Evolutionary conservation across 768 basidiomycete species (phyloP).

Genomic region (Asterophora lycoperdoides): DNA sequence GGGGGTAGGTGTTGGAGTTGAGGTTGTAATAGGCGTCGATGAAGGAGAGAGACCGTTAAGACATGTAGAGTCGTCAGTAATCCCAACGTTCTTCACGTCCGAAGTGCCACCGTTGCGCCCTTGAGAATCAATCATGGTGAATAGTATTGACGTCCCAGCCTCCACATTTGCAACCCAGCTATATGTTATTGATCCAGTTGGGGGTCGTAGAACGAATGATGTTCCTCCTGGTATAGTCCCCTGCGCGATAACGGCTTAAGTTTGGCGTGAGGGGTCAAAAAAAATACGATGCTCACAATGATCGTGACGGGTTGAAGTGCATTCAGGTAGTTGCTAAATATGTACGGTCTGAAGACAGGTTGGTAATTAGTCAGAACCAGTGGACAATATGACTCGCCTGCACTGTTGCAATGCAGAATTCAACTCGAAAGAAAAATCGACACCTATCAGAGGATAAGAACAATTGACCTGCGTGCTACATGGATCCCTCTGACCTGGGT

Average conservation of each 20-base stretch:
- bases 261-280: background rate
- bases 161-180: conserved; percentile 56
- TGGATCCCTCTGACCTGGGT: conserved; percentile 30
- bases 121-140: conserved; percentile 48
- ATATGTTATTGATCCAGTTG: conserved; percentile 34
- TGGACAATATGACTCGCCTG: conserved; percentile 36
- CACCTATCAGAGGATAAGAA: conserved; percentile 19
- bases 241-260: conserved; percentile 25
- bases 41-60: conserved; percentile 50
- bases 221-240: conserved; percentile 63
- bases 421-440: conserved; percentile 46
- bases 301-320: conserved; percentile 55
- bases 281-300: conserved; percentile 31
- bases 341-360: conserved; percentile 35
- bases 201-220: conserved; percentile 40
- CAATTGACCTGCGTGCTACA: background rate
- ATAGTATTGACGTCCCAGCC: conserved; percentile 55
- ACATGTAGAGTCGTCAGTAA: conserved; percentile 47
- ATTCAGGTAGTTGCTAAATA: conserved; percentile 38
- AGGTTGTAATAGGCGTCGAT: conserved; percentile 30
- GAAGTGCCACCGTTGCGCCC: conserved; percentile 58
- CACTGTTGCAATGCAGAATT: conserved; percentile 57
- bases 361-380: background rate
- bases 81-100: conserved; percentile 44
- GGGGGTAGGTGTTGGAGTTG: conserved; percentile 7